Evolutionary conservation across 108 stramenopile genomes (phyloP).

Genomic region (Skeletonema grethae): DNA sequence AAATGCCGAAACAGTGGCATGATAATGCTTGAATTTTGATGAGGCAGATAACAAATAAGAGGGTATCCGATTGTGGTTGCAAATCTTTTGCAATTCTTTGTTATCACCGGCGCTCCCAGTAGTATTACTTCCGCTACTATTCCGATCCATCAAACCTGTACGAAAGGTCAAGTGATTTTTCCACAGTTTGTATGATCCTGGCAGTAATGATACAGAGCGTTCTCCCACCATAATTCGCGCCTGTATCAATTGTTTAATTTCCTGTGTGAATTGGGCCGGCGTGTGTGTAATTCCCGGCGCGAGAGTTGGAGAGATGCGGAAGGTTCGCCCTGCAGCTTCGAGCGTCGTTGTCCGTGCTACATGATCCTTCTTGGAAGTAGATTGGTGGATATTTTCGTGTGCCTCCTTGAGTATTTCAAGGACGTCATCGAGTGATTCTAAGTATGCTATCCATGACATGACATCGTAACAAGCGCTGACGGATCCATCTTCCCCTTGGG

Average conservation of each 20-base stretch:
- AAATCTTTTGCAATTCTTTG: conserved; percentile 3
- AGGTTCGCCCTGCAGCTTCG: conserved; percentile 25
- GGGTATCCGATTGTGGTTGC: conserved; percentile 11
- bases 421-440: conserved; percentile 71
- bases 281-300: conserved; percentile 38
- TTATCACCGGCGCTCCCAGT: not conserved
- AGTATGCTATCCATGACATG: conserved; percentile 78
- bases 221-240: conserved; percentile 56
- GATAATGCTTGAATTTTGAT: conserved; percentile 9
- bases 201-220: conserved; percentile 84
- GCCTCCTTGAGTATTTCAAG: conserved; percentile 29
- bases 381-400: not conserved
- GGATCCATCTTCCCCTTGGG: conserved; percentile 27
- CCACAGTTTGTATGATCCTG: conserved; percentile 98
- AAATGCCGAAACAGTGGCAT: conserved; percentile 49
- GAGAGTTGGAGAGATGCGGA: conserved; percentile 16
- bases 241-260: conserved; percentile 2
- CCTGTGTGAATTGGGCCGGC: not conserved
- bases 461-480: conserved; percentile 68
- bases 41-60: conserved; percentile 14
- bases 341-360: conserved; percentile 14
- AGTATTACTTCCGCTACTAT: not conserved
- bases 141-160: conserved; percentile 12
- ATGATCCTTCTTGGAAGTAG: not conserved
- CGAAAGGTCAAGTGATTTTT: conserved; percentile 77